Evolutionary conservation across 345 rosid species (phyloP).

Genomic region (Aquilaria yunnanensis): DNA sequence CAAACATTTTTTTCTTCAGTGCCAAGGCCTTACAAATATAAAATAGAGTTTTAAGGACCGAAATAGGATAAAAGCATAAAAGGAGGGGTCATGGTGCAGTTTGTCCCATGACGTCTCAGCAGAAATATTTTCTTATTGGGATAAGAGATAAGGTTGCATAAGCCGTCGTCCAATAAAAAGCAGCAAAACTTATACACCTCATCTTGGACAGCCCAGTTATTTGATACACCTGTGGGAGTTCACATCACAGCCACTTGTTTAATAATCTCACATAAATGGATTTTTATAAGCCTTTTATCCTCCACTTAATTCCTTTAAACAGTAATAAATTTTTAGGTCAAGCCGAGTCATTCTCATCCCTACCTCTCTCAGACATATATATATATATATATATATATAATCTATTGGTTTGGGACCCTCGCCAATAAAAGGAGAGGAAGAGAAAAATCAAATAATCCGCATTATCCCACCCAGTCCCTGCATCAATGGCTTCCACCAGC

Average conservation of each 20-base stretch:
- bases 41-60: too few species aligned
- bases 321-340: not conserved
- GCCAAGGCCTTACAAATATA: too few species aligned
- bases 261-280: slow-evolving; percentile 12
- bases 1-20: too few species aligned
- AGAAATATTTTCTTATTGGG: slow-evolving; percentile 9
- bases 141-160: slow-evolving; percentile 34
- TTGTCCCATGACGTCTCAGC: not conserved
- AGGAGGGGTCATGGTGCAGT: not conserved
- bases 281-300: slow-evolving; percentile 1
- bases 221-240: slow-evolving; percentile 7
- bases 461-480: slow-evolving; percentile 9
- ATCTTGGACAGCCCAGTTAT: slow-evolving; percentile 14
- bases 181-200: slow-evolving; percentile 21
- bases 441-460: slow-evolving; percentile 10
- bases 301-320: not conserved
- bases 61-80: too few species aligned
- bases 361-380: not conserved
- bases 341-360: not conserved
- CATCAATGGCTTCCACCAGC: slow-evolving; percentile 46
- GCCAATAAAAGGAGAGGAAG: not conserved
- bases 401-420: not conserved
- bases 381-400: not conserved
- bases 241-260: too few species aligned
- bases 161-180: slow-evolving; percentile 26